A percentile compares a stretch with the other conserved stretches of the same genome.
These are phyloP conservation scores for Platismatia glauca DNA, from an alignment of 495 filamentous ascomycete species.

Conservation along the genomic window DNA sequence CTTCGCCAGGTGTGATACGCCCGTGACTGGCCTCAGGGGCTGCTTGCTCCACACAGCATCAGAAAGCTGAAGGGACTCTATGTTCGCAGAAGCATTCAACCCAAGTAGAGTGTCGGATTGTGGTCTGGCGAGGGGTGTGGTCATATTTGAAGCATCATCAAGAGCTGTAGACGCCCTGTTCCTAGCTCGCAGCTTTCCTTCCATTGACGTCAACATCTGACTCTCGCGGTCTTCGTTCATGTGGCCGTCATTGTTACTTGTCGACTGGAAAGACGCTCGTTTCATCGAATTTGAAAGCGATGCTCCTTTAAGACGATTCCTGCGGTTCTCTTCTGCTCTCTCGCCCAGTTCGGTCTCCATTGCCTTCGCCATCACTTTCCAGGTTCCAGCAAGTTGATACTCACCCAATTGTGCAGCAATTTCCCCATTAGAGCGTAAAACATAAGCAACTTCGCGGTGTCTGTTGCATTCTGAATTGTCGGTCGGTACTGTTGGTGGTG, in stretches of 20 bases:
- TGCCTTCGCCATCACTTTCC: slow-evolving; percentile 59
- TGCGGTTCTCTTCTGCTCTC: slow-evolving; percentile 11
- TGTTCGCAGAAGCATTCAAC: slow-evolving; percentile 29
- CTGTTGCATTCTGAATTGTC: not conserved
- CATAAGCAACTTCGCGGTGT: slow-evolving; percentile 3
- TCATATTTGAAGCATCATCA: slow-evolving; percentile 67
- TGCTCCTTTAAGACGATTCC: slow-evolving; percentile 7
- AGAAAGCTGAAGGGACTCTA: slow-evolving; percentile 38
- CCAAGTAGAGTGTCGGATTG: slow-evolving; percentile 41
- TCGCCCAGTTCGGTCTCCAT: slow-evolving; percentile 16
- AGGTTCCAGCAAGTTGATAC: slow-evolving; percentile 62
- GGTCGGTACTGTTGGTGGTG: not conserved
- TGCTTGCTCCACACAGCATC: slow-evolving; percentile 21
- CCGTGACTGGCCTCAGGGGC: not conserved
- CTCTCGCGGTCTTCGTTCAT: not conserved
- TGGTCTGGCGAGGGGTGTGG: slow-evolving; percentile 68
- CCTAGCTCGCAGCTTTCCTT: slow-evolving; percentile 32
- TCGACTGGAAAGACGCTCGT: slow-evolving; percentile 5
- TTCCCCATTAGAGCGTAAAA: slow-evolving; percentile 54
- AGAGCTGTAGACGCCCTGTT: slow-evolving; percentile 17
- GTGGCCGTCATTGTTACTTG: not conserved
- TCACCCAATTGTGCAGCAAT: slow-evolving; percentile 50
- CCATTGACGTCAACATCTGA: not conserved
- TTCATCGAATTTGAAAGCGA: slow-evolving; percentile 9
- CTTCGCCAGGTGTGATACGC: slow-evolving; percentile 7